Evolutionary conservation across 495 filamentous ascomycete species (phyloP).

Genomic region (Filosporella fistucella): DNA sequence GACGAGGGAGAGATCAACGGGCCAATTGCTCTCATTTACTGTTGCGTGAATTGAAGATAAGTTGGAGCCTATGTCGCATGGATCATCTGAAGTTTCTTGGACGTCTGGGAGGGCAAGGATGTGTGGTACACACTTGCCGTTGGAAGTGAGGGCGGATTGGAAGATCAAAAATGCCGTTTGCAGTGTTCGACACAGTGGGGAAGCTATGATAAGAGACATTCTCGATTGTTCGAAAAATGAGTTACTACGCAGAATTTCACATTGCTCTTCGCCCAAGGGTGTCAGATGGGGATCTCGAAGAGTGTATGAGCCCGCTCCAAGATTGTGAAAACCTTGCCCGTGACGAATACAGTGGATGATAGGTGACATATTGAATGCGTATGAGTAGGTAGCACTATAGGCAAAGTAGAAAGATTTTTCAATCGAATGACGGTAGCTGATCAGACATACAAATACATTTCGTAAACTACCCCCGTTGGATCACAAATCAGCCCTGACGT

Average conservation of each 20-base stretch:
- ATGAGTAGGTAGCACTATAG: no score
- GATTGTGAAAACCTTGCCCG: conserved; percentile 78
- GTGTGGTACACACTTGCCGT: conserved; percentile 26
- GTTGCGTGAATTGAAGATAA: conserved; percentile 34
- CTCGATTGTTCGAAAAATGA: conserved; percentile 22
- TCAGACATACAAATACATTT: no score
- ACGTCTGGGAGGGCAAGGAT: conserved; percentile 72
- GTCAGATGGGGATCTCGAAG: conserved; percentile 79
- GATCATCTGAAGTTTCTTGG: conserved; percentile 74
- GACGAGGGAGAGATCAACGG: conserved; percentile 52
- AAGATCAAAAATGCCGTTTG: conserved; percentile 76
- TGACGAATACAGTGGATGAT: conserved; percentile 16
- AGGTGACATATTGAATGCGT: background rate
- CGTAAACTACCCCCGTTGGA: no score
- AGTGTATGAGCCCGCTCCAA: conserved; percentile 60
- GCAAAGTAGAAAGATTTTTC: no score
- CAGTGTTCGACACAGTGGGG: conserved; percentile 79
- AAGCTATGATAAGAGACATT: conserved; percentile 73
- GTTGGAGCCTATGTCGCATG: conserved; percentile 74
- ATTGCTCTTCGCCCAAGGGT: conserved; percentile 67
- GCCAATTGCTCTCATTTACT: background rate
- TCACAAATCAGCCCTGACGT: no score
- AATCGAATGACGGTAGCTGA: no score
- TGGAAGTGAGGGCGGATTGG: conserved; percentile 38
- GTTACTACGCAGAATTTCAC: background rate